These are phyloP conservation scores for Geranium brycei DNA, from an alignment of 345 rosid species.

Conservation along the genomic window DNA sequence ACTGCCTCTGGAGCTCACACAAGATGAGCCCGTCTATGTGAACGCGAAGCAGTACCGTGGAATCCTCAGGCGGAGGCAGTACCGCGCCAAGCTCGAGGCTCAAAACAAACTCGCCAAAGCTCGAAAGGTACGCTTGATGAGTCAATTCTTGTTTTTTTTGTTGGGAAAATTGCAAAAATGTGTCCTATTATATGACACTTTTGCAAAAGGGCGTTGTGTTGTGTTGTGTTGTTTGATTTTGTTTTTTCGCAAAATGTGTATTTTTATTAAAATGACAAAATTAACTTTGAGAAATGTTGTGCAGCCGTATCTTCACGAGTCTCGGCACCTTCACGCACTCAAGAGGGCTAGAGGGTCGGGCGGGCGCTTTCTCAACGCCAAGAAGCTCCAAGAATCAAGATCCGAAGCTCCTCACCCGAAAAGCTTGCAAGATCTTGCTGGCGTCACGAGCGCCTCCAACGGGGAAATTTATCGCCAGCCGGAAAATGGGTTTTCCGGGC, in stretches of 20 bases:
- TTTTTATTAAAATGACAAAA: background rate
- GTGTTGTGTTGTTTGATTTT: background rate
- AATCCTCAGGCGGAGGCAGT: slow-evolving; percentile 39
- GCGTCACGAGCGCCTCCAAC: background rate
- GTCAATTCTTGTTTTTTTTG: background rate
- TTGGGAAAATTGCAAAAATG: background rate
- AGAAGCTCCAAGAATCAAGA: slow-evolving; percentile 8
- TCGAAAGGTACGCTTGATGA: slow-evolving; percentile 22
- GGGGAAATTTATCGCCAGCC: background rate
- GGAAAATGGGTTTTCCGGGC: background rate
- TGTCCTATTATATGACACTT: too few relatives aligned
- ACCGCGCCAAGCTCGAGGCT: slow-evolving; percentile 41
- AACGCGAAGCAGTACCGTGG: slow-evolving; percentile 38
- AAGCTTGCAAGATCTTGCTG: background rate
- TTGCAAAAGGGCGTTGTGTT: too few relatives aligned
- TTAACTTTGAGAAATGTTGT: background rate
- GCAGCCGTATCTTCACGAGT: slow-evolving; percentile 70
- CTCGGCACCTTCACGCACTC: slow-evolving; percentile 59
- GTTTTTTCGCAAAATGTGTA: too few relatives aligned
- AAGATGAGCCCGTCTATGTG: slow-evolving; percentile 18
- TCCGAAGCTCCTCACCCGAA: background rate
- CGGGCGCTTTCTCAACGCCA: slow-evolving; percentile 56
- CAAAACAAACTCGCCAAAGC: slow-evolving; percentile 31
- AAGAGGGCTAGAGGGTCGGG: slow-evolving; percentile 55
- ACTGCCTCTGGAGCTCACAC: slow-evolving; percentile 27